phyloP scores from a whole-genome alignment of 2,329 filamentous ascomycete genomes.

The Fusarium sp. region DNA sequence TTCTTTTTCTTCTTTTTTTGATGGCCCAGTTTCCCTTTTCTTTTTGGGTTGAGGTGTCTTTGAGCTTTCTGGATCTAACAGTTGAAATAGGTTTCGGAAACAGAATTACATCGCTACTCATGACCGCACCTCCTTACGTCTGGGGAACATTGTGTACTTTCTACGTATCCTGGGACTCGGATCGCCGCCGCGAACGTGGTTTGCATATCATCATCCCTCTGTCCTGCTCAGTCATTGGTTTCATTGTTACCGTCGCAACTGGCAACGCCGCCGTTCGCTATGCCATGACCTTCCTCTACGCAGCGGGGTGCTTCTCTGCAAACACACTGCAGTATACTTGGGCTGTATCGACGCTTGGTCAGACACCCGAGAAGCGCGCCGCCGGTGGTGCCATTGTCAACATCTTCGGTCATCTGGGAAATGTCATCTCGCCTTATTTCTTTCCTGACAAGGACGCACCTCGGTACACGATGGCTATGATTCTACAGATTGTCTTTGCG shows the following conservation, averaged over 20 bases:
- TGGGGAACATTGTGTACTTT: slow-evolving; percentile 66
- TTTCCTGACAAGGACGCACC: slow-evolving; percentile 48
- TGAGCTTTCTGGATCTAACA: background rate
- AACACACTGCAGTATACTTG: slow-evolving; percentile 52
- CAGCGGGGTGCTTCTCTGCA: slow-evolving; percentile 41
- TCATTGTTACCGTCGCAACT: slow-evolving; percentile 69
- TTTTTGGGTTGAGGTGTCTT: too few species aligned
- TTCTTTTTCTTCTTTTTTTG: fast-evolving
- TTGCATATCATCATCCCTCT: slow-evolving; percentile 68
- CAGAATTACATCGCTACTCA: slow-evolving; percentile 62
- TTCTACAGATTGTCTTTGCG: slow-evolving; percentile 36
- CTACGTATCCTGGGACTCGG: slow-evolving; percentile 69
- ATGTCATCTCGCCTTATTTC: slow-evolving; percentile 55
- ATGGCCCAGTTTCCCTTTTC: too few species aligned
- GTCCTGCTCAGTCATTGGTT: slow-evolving; percentile 64
- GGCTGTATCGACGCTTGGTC: slow-evolving; percentile 49
- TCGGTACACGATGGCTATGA: slow-evolving; percentile 46
- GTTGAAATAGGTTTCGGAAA: slow-evolving; percentile 53
- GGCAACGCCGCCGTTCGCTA: slow-evolving; percentile 47
- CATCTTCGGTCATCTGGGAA: slow-evolving; percentile 52
- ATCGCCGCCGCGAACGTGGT: slow-evolving; percentile 70
- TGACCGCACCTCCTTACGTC: slow-evolving; percentile 68
- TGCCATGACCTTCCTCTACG: slow-evolving; percentile 40
- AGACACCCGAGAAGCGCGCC: slow-evolving; percentile 54
- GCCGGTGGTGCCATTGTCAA: slow-evolving; percentile 52